phyloP scores from a whole-genome alignment of 2,329 filamentous ascomycete species.

The Fusarium caatingaense region DNA sequence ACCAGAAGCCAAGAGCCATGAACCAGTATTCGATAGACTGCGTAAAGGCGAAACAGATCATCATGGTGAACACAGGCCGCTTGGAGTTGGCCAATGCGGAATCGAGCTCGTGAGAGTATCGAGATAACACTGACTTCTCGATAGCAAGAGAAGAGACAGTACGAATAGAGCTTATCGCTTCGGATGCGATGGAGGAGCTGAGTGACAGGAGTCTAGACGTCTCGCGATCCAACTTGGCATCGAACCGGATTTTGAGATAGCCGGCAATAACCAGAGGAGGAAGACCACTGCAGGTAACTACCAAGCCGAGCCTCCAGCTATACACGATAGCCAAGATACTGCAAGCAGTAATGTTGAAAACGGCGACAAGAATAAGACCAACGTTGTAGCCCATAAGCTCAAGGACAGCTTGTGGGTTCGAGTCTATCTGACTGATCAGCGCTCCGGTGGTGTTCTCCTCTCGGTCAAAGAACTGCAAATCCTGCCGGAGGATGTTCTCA shows the following conservation, averaged over 20 bases:
- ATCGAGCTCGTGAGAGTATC: constrained; percentile 49
- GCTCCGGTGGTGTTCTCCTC: constrained; percentile 51
- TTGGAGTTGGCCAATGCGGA: constrained; percentile 46
- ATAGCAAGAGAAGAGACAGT: constrained; percentile 58
- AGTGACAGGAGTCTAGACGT: constrained; percentile 51
- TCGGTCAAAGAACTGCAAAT: constrained; percentile 51
- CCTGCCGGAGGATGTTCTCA: neutral
- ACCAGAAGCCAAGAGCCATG: constrained; percentile 57
- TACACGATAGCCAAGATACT: constrained; percentile 57
- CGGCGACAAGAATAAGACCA: constrained; percentile 52
- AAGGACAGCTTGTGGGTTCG: constrained; percentile 53
- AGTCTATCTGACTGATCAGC: constrained; percentile 50
- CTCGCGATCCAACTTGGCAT: constrained; percentile 54
- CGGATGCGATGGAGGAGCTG: constrained; percentile 57
- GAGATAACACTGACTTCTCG: constrained; percentile 50
- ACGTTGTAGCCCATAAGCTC: constrained; percentile 58
- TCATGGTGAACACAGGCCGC: constrained; percentile 49
- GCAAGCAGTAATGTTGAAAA: constrained; percentile 53
- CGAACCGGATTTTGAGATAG: constrained; percentile 54
- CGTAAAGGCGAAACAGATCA: constrained; percentile 53
- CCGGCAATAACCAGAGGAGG: constrained; percentile 52
- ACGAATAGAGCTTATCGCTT: constrained; percentile 54
- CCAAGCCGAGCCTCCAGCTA: constrained; percentile 62
- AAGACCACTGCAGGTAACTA: constrained; percentile 58
- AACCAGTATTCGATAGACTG: constrained; percentile 54